Percentiles rank a stretch among this genome's conserved stretches.
phyloP scores from a whole-genome alignment of 768 basidiomycete genomes.

The Mycena floridula region DNA sequence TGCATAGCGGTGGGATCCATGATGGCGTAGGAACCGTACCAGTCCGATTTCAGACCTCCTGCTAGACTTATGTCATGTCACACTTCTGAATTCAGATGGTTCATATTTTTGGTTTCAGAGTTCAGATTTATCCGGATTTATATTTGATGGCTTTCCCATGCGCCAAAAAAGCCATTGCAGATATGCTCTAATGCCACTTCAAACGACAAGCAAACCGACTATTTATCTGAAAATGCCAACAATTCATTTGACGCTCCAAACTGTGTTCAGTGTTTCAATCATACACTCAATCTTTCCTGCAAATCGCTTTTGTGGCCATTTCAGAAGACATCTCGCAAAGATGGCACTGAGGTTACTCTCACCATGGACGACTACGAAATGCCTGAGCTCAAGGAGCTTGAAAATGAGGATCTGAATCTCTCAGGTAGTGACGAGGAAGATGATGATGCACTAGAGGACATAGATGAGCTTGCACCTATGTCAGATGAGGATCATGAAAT shows the following conservation, averaged over 20 bases:
- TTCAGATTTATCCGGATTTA: no score
- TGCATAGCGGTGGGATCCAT: no score
- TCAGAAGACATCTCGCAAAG: neutral
- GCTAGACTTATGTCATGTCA: no score
- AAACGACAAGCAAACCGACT: constrained; percentile 8
- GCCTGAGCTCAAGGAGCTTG: neutral
- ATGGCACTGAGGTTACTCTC: neutral
- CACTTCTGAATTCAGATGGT: no score
- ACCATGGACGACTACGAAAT: neutral
- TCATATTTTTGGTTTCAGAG: no score
- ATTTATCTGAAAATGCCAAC: neutral
- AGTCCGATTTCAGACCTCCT: no score
- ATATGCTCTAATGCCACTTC: constrained; percentile 17
- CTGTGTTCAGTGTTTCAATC: constrained; percentile 10
- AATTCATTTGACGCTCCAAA: neutral
- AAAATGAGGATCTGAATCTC: constrained; percentile 4
- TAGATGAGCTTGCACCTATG: constrained; percentile 3
- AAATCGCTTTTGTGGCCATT: constrained; percentile 1
- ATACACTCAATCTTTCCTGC: constrained; percentile 12
- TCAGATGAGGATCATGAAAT: constrained; percentile 6
- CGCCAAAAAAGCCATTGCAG: no score
- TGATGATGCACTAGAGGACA: neutral
- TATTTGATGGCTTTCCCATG: no score
- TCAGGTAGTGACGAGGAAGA: neutral
- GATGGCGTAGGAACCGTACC: no score